Conservation (phyloP, 352 stramenopile genomes). For the Pythium graminicola region DNA sequence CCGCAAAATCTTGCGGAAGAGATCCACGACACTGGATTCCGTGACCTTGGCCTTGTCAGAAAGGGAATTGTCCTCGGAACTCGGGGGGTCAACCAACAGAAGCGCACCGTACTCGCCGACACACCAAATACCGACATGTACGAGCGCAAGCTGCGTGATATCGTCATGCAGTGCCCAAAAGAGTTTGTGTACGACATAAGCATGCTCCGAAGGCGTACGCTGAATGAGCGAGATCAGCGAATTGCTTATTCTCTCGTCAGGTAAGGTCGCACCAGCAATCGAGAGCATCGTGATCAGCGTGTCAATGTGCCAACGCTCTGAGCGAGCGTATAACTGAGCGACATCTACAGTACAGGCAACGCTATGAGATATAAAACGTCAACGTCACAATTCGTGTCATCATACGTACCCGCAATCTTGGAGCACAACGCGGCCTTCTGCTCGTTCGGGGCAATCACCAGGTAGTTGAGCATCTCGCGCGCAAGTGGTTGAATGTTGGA, state of each 20-base stretch:
- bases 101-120: slow-evolving; percentile 96
- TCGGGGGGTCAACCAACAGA: slow-evolving; percentile 65
- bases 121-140: slow-evolving; percentile 98
- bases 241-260: slow-evolving; percentile 91
- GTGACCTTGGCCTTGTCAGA: slow-evolving; percentile 60
- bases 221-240: slow-evolving; percentile 96
- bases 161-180: slow-evolving; percentile 95
- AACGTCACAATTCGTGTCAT: too few relatives aligned
- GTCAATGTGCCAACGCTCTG: slow-evolving; percentile 92
- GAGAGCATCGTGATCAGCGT: slow-evolving; percentile 98
- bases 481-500: slow-evolving; percentile 96
- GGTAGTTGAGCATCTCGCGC: slow-evolving; percentile 98
- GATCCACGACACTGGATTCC: slow-evolving; percentile 57
- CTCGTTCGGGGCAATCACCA: slow-evolving; percentile 95
- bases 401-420: slow-evolving; percentile 88
- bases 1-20: slow-evolving; percentile 76
- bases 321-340: slow-evolving; percentile 77
- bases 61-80: slow-evolving; percentile 51
- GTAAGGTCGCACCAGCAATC: slow-evolving; percentile 92
- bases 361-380: too few relatives aligned
- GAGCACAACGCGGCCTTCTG: slow-evolving; percentile 94
- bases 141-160: slow-evolving; percentile 90
- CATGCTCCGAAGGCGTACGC: slow-evolving; percentile 82
- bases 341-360: slow-evolving; percentile 54
- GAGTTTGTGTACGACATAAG: slow-evolving; percentile 97